phyloP scores from a whole-genome alignment of 306 rosid species.

The Vigna reflexopilosa region DNA sequence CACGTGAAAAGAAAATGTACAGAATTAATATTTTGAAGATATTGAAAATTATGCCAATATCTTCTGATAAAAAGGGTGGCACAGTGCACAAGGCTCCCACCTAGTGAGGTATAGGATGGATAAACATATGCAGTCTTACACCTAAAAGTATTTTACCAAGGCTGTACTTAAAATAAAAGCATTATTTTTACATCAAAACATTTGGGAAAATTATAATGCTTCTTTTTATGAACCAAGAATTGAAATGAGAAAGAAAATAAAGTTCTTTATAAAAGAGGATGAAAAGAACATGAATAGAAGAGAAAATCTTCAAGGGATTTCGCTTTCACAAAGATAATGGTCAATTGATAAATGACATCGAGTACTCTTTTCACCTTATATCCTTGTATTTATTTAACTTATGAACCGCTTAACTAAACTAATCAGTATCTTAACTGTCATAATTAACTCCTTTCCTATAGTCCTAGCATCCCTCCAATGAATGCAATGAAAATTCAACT shows the following conservation, averaged over 20 bases:
- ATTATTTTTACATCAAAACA: slow-evolving; percentile 4
- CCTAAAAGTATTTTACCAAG: neutral
- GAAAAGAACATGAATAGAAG: too few relatives aligned
- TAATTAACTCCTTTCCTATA: too few relatives aligned
- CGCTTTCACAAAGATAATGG: too few relatives aligned
- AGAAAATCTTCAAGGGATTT: too few relatives aligned
- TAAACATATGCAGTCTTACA: slow-evolving; percentile 4
- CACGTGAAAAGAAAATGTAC: slow-evolving; percentile 12
- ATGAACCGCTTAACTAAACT: too few relatives aligned
- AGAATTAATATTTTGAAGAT: slow-evolving; percentile 16
- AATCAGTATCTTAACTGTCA: too few relatives aligned
- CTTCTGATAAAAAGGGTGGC: neutral
- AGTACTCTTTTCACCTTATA: too few relatives aligned
- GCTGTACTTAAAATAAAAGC: neutral
- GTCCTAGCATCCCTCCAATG: too few relatives aligned
- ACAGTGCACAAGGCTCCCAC: neutral
- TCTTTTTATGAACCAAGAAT: neutral
- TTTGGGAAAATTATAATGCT: slow-evolving; percentile 18
- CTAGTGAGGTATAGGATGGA: neutral
- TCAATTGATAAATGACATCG: too few relatives aligned
- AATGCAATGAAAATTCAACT: neutral
- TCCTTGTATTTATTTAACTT: too few relatives aligned
- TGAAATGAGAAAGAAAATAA: too few relatives aligned
- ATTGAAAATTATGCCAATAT: slow-evolving; percentile 7
- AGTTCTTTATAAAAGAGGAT: too few relatives aligned